phyloP scores from a whole-genome alignment of 2,329 filamentous ascomycete genomes.

The Pseudogymnoascus sp. region DNA sequence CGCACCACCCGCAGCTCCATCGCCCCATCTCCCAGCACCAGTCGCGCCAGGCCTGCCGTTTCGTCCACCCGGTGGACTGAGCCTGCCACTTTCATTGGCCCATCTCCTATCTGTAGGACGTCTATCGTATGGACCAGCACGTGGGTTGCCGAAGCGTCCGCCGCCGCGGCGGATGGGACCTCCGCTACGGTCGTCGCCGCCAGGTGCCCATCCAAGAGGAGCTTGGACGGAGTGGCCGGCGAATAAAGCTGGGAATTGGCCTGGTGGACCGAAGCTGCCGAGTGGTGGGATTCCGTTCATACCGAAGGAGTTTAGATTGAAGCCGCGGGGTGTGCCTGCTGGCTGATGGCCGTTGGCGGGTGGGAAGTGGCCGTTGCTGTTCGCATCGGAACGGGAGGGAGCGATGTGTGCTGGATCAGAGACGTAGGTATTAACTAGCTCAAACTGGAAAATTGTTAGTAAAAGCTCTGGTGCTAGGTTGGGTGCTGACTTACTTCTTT shows the following conservation, averaged over 20 bases:
- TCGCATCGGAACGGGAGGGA: conserved; percentile 84
- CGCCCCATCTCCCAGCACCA: conserved; percentile 55
- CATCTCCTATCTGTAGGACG: conserved; percentile 47
- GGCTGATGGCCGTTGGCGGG: conserved; percentile 65
- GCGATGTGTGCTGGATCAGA: conserved; percentile 92
- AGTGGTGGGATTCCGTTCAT: conserved; percentile 49
- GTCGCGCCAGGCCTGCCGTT: conserved; percentile 39
- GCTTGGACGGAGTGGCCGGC: conserved; percentile 37
- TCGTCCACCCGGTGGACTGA: conserved; percentile 44
- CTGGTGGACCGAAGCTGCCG: conserved; percentile 46
- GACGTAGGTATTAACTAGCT: conserved; percentile 88
- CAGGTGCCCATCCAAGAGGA: conserved; percentile 39
- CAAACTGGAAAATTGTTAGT: conserved; percentile 51
- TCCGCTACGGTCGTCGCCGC: conserved; percentile 44
- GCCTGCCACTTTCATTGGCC: conserved; percentile 36
- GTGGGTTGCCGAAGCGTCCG: conserved; percentile 47
- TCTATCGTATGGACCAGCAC: conserved; percentile 67
- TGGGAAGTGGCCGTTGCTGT: conserved; percentile 92
- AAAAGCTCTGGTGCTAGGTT: conserved; percentile 6
- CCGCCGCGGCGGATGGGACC: conserved; percentile 64
- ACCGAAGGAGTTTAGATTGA: conserved; percentile 70
- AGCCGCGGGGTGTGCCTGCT: conserved; percentile 81
- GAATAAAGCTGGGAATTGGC: conserved; percentile 47
- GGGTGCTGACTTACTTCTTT: conserved; percentile 61
- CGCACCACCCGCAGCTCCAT: conserved; percentile 62